Evolutionary conservation across 257 asterid genomes (phyloP).

Genomic region (Solanum neorickii): DNA sequence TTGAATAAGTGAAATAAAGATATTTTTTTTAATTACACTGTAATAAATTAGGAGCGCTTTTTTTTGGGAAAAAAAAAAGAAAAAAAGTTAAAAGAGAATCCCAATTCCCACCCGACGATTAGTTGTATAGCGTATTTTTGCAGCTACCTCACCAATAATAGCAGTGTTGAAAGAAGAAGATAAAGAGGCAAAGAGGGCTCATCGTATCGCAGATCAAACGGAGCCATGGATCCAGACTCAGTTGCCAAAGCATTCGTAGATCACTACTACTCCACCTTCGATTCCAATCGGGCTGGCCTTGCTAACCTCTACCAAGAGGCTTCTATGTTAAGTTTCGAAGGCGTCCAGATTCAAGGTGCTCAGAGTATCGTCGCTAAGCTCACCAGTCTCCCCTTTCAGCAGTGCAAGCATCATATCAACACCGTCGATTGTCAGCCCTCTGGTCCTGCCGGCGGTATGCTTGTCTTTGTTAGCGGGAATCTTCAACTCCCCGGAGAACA

Average conservation of each 20-base stretch:
- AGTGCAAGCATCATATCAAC: constrained; percentile 40
- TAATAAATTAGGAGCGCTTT: neutral
- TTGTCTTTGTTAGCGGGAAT: constrained; percentile 46
- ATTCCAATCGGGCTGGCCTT: constrained; percentile 30
- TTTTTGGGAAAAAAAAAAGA: too few relatives aligned
- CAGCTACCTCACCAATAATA: constrained; percentile 4
- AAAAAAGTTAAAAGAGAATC: neutral
- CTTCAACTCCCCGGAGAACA: constrained; percentile 48
- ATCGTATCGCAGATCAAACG: neutral
- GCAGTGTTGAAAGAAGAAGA: neutral
- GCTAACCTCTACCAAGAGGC: constrained; percentile 35
- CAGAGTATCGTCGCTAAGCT: constrained; percentile 29
- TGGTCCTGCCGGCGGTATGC: constrained; percentile 57
- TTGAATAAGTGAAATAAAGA: neutral
- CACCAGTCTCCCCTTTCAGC: constrained; percentile 38
- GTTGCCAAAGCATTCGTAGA: constrained; percentile 44
- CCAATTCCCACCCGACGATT: neutral
- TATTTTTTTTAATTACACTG: neutral
- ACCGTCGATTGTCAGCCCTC: constrained; percentile 62
- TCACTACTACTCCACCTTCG: constrained; percentile 54
- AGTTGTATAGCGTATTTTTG: constrained; percentile 7
- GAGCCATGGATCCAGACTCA: constrained; percentile 42
- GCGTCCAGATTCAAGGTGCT: constrained; percentile 38
- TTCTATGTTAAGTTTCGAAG: constrained; percentile 50
- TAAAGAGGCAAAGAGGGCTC: neutral